A percentile compares a stretch with the other conserved stretches of the same genome.
Evolutionary conservation across 1,139 yeast genomes (phyloP).

Genomic region (Lodderomyces margitis): DNA sequence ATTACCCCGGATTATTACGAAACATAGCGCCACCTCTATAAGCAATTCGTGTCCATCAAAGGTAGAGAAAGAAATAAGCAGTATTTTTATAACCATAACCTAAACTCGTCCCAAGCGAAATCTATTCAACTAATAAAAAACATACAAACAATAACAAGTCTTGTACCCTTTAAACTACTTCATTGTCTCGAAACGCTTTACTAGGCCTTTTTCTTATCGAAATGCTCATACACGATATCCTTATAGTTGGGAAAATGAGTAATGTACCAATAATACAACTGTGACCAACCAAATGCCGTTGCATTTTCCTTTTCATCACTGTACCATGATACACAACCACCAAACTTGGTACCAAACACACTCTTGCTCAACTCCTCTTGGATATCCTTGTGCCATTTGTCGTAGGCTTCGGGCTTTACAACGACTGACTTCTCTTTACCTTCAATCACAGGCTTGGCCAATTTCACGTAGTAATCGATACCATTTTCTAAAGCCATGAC

Average conservation of each 20-base stretch:
- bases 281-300: constrained; percentile 42
- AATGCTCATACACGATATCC: constrained; percentile 21
- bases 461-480: constrained; percentile 24
- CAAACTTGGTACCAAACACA: constrained; percentile 42
- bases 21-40: neutral
- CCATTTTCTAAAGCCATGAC: constrained; percentile 43
- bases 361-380: constrained; percentile 28
- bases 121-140: no score
- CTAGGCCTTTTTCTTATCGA: neutral
- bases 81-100: no score
- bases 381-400: constrained; percentile 32
- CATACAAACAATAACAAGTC: no score
- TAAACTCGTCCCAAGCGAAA: no score
- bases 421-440: constrained; percentile 31
- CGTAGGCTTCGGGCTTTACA: constrained; percentile 34
- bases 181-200: neutral
- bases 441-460: constrained; percentile 28
- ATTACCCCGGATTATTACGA: neutral
- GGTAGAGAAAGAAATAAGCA: no score
- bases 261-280: constrained; percentile 31
- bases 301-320: constrained; percentile 26
- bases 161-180: no score
- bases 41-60: no score
- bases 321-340: constrained; percentile 48
- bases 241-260: constrained; percentile 28